Base-by-base conservation (phyloP, 2,329 filamentous ascomycete species). In the Nemania serpens region DNA sequence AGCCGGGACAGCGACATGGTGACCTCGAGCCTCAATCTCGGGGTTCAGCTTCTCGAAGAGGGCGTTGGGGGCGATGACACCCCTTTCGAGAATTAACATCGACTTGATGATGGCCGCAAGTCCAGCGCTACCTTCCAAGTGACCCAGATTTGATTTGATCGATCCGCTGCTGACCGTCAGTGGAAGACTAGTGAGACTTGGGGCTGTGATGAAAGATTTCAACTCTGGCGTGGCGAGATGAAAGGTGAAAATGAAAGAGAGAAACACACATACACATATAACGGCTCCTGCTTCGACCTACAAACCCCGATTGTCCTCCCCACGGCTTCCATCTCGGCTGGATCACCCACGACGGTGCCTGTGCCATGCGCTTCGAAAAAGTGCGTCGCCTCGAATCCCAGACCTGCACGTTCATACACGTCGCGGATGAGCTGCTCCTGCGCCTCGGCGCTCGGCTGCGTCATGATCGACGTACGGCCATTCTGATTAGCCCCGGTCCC, bases 91-190 rank as follows among this genome's bases (percentile, higher is more conserved):
- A 17, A 42, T 5, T 6, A 59, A 10, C 1, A 59, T 46, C 4
- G 25, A 2, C 12, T 55, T 59, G 2, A 59, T 3, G 2, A 59
- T 20, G 1, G 43, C 36, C 7, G 57, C 57, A 17, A 54, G 42
- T 0, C 51, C 57, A 3, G 17, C 34, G 1, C 2, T 4, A 0
- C 50, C 50, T 7, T 59, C 57, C 1, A 48, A 11, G 7, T 59
- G 57, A 1, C 57, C 57, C 2, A 59, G 17, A 22, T 55, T 59
- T 0, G 36, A 9, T 17, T 59, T 59, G 2, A 59, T 17, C 1
- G 50, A 48, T 2, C 42, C 49, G 2, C 41, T 52, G 6, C n/a
- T 10, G n/a, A 46, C 9, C 6, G 6, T 48, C 33, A 22, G 12
- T 7, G 17, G 10, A 20, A 29, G 3, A 17, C 25, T n/a, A 33